Base-by-base conservation (phyloP, 495 filamentous ascomycete genomes). In the Talaromyces ruber region DNA sequence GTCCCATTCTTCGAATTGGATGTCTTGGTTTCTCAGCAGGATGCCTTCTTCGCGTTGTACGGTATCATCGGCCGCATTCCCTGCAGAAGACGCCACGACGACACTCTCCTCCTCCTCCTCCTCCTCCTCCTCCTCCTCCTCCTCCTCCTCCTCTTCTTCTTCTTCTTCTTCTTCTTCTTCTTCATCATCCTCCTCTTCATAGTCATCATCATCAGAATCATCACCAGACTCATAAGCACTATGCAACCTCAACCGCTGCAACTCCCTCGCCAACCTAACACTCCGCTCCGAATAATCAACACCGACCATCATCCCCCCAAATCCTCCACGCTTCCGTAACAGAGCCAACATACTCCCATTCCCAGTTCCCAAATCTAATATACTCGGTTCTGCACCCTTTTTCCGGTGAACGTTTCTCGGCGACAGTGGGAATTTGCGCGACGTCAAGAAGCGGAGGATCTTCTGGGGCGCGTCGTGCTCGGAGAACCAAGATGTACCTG, bases 321-420 rank as follows among this genome's bases (percentile, higher is more conserved):
- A 88, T 0, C 70, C 77, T 32, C 81, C 82, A n/a, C 70, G 73
- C 51, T 86, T 87, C 24, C 84, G 71, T 12, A 98, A 75, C 21
- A 84, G 77, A 63, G 94, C 93, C 3, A 97, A 78, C 67, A 97
- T 82, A 67, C 91, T 88, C 1, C 94, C 94, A 74, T 97, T 98
- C 21, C 18, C n/a, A 7, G 52, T 50, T 0, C 30, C 59, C 62
- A 55, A 16, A 22, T 56, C 45, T 62, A 58, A 50, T 68, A 61
- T 59, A 70, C 9, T 63, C 53, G 25, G 32, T 22, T 55, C 32
- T 66, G 30, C 63, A 66, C 63, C 11, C 62, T 67, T 56, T 32
- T 14, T 70, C 63, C 6, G 62, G 43, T 61, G 67, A 25, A 54
- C 70, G 32, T 70, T 70, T n/a, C 65, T 63, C n/a, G 71, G 70